These are phyloP conservation scores for Boletus reticulatus DNA, from an alignment of 768 basidiomycete species.

Conservation along the genomic window DNA sequence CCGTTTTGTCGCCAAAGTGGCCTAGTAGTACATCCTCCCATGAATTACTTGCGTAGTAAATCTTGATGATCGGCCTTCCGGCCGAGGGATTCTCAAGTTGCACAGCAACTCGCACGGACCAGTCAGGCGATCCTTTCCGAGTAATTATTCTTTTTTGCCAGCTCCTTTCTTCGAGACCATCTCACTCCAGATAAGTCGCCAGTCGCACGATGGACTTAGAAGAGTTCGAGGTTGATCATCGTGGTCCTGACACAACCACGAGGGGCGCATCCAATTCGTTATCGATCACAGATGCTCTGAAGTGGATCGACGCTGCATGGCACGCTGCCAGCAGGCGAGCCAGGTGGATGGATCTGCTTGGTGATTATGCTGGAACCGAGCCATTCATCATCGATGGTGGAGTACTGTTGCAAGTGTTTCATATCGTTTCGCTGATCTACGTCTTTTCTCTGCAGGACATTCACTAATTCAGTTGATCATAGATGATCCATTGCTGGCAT, in stretches of 20 bases:
- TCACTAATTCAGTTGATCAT: conserved; percentile 58
- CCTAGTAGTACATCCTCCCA: conserved; percentile 6
- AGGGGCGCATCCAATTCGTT: background rate
- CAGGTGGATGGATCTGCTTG: conserved; percentile 68
- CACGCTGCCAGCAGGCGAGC: conserved; percentile 37
- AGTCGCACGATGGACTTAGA: conserved; percentile 37
- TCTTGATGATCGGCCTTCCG: background rate
- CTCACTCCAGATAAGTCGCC: background rate
- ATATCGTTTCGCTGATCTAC: conserved; percentile 1
- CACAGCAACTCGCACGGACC: conserved; percentile 19
- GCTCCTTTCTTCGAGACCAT: background rate
- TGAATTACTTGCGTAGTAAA: background rate
- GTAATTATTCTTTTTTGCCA: too few relatives aligned
- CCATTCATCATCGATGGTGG: conserved; percentile 64
- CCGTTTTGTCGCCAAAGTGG: conserved; percentile 4
- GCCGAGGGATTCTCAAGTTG: background rate
- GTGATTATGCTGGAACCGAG: conserved; percentile 69
- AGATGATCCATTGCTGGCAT: conserved; percentile 57
- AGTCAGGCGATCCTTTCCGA: background rate
- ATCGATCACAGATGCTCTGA: conserved; percentile 25
- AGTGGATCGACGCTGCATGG: conserved; percentile 38
- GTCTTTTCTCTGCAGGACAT: conserved; percentile 44
- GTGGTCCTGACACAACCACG: background rate
- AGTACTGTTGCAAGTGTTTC: background rate
- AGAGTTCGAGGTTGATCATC: conserved; percentile 32